phyloP scores from a whole-genome alignment of 2,329 filamentous ascomycete genomes.

The Xylariaceae sp. region DNA sequence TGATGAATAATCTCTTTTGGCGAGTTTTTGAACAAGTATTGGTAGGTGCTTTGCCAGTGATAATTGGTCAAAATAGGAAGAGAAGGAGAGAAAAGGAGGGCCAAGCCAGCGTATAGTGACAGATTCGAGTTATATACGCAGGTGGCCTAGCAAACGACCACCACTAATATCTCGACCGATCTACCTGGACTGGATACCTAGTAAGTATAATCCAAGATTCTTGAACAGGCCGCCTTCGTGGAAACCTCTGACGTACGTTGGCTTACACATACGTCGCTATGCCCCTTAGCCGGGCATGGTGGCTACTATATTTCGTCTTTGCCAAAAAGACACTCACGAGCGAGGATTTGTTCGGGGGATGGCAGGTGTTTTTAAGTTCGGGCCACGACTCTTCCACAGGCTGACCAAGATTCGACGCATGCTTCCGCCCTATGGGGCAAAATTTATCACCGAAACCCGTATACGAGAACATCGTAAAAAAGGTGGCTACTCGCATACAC shows the following conservation, averaged over 20 bases:
- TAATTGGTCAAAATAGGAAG: not conserved
- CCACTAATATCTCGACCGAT: not conserved
- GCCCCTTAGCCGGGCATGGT: not conserved
- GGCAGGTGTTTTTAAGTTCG: no score
- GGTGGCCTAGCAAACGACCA: not conserved
- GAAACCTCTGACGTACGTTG: not conserved
- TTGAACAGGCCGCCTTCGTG: no score
- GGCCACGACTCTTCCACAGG: no score
- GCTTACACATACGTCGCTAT: not conserved
- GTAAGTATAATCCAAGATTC: not conserved
- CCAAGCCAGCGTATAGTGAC: not conserved
- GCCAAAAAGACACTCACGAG: not conserved
- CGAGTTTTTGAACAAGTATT: not conserved
- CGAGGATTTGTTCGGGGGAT: not conserved
- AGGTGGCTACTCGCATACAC: no score
- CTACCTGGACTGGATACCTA: not conserved
- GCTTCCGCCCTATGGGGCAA: no score
- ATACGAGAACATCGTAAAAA: no score
- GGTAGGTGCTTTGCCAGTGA: not conserved
- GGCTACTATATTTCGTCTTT: not conserved
- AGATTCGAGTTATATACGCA: not conserved
- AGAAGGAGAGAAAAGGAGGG: not conserved
- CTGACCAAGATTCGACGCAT: no score
- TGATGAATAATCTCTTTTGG: conserved; percentile 2
- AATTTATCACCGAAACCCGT: no score